phyloP scores from a whole-genome alignment of 2,329 filamentous ascomycete species.

The Botrytis hyacinthi region DNA sequence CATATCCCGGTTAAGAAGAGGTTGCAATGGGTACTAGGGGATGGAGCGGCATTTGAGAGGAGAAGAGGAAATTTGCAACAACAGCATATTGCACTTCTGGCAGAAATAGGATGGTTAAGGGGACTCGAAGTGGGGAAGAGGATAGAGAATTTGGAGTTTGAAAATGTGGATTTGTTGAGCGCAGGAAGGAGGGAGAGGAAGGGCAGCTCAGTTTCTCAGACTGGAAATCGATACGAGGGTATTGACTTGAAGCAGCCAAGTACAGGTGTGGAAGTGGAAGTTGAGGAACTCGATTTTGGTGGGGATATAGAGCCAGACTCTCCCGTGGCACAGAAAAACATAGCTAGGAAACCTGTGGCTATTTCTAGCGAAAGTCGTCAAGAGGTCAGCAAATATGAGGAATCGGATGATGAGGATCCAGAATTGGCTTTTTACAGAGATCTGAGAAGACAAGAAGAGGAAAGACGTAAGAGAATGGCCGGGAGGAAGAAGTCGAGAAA shows the following conservation, averaged over 20 bases:
- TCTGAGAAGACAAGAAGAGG: conserved; percentile 11
- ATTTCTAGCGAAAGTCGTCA: too few relatives aligned
- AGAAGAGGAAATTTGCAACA: conserved; percentile 14
- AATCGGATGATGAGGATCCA: conserved; percentile 14
- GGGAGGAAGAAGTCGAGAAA: conserved; percentile 1
- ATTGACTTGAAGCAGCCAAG: background rate
- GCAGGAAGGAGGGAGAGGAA: background rate
- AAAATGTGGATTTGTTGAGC: conserved; percentile 4
- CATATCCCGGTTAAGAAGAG: background rate
- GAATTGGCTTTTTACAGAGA: conserved; percentile 13
- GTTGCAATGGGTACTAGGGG: conserved; percentile 16
- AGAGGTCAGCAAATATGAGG: background rate
- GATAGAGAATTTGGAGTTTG: background rate
- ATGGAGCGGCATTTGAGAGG: conserved; percentile 12
- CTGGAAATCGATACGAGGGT: background rate
- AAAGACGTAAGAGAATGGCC: background rate
- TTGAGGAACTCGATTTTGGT: background rate
- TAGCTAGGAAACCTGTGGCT: background rate
- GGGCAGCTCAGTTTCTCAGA: background rate
- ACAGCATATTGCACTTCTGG: conserved; percentile 16
- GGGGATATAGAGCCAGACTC: background rate
- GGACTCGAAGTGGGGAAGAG: background rate
- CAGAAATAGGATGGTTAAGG: conserved; percentile 16
- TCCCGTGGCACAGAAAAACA: background rate
- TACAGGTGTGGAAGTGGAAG: background rate